phyloP scores from a whole-genome alignment of 805 yeast genomes.

The Ogataea thermomethanolica region DNA sequence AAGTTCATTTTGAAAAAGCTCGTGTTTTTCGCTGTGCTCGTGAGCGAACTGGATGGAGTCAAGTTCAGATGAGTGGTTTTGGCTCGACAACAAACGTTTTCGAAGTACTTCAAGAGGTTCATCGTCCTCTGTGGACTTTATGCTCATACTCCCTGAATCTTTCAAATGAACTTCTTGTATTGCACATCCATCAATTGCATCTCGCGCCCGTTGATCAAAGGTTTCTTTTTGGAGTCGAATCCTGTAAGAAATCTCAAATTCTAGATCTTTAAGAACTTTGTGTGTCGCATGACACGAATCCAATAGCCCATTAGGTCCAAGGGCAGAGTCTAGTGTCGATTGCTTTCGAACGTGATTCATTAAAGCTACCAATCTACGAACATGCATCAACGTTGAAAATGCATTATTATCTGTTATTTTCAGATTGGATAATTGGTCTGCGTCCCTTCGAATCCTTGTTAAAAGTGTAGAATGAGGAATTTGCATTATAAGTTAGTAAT shows the following conservation, averaged over 20 bases:
- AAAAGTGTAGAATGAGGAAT: background rate
- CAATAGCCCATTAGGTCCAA: too few species aligned
- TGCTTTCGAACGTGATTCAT: constrained; percentile 17
- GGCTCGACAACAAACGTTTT: constrained; percentile 27
- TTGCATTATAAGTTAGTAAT: background rate
- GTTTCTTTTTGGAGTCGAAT: too few species aligned
- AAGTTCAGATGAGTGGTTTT: constrained; percentile 22
- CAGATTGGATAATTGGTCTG: background rate
- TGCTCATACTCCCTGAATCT: background rate
- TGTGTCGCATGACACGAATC: too few species aligned
- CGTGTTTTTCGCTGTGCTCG: constrained; percentile 30
- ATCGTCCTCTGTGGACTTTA: constrained; percentile 13
- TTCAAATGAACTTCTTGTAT: background rate
- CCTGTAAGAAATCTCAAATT: too few species aligned
- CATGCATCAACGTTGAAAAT: constrained; percentile 3
- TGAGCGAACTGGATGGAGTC: constrained; percentile 26
- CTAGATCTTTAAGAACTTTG: too few species aligned
- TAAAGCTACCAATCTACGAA: constrained; percentile 12
- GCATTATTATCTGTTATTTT: background rate
- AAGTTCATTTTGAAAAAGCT: constrained; percentile 32
- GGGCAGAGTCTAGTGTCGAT: background rate
- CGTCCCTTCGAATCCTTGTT: background rate
- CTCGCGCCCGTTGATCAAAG: too few species aligned
- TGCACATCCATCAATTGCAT: background rate
- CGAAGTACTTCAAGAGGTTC: constrained; percentile 30